Base-by-base conservation (phyloP, 768 basidiomycete genomes). In the Tulasnella sp. region DNA sequence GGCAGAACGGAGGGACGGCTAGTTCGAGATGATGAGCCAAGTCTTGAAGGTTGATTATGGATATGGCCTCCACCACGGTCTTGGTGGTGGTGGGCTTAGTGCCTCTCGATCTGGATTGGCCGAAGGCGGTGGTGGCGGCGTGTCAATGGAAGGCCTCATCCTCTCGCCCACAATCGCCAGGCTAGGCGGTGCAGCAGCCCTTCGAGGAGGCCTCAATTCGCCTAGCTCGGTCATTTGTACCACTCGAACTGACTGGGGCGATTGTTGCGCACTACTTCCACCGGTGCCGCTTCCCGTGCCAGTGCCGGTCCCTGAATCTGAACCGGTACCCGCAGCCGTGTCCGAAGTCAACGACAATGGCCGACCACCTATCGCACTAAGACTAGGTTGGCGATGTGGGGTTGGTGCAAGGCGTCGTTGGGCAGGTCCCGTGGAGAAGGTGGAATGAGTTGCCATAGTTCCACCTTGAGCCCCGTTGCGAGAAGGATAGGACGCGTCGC, bases 331-430 rank as follows among this genome's bases (percentile, higher is more conserved):
- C 15, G 32, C 29, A 37, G 32, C 75, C 16, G 48, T 32, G n/a
- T 73, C 35, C 2, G 72, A 74, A 26, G 23, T 55, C 18, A 74
- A 26, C 29, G 73, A 55, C 39, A 18, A 74, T 20, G 73, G 73
- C 20, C 73, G 73, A 55, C 75, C 75, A 7, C 55, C 61, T 18
- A 76, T 69, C 23, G 75, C 75, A 32, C 48, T n/a, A 39, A 76
- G 75, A 40, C 75, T 76, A 57, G 75, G 75, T 20, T 29, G 29
- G 26, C 61, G 61, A 15, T 35, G 6, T 35, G 61, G 61, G 26
- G 61, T 67, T 13, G 61, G 26, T 35, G 61, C 61, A 13, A 67
- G 26, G 61, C 61, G 61, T 67, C 32, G 61, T 67, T 67, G 61
- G 32, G 32, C 61, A 67, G 29, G 29, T 13, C 32, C 29, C 61